Evolutionary conservation across 805 yeast species (phyloP).

Genomic region (Tetrapisispora fleetii): DNA sequence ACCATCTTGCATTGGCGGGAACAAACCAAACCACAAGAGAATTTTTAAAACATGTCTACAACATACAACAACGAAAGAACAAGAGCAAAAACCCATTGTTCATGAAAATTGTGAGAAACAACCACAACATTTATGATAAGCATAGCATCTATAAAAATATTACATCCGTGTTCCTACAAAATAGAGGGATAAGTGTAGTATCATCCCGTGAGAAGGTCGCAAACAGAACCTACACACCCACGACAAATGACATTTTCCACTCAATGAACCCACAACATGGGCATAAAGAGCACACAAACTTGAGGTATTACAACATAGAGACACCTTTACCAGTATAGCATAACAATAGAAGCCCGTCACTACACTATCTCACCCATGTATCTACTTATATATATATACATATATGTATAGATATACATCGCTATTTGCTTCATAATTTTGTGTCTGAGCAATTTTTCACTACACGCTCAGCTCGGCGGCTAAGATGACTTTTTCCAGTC

Average conservation of each 20-base stretch:
- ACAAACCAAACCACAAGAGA: slow-evolving; percentile 67
- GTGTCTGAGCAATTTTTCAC: too few species aligned
- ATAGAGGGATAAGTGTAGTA: slow-evolving; percentile 32
- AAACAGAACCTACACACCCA: slow-evolving; percentile 2
- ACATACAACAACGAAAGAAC: not conserved
- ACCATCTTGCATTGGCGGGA: slow-evolving; percentile 46
- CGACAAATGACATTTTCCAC: not conserved
- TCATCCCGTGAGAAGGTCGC: slow-evolving; percentile 21
- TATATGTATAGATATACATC: too few species aligned
- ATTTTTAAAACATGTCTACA: slow-evolving; percentile 34
- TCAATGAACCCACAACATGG: not conserved
- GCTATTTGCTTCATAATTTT: too few species aligned
- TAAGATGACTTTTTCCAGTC: too few species aligned
- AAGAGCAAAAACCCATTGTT: slow-evolving; percentile 24
- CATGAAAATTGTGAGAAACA: slow-evolving; percentile 13
- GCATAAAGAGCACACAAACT: not conserved
- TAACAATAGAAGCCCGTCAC: too few species aligned
- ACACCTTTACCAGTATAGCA: not conserved
- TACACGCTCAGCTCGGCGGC: too few species aligned
- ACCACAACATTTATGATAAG: slow-evolving; percentile 32
- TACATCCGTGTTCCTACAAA: slow-evolving; percentile 27
- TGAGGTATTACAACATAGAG: not conserved
- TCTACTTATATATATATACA: not conserved
- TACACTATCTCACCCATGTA: too few species aligned
- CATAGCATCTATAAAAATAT: slow-evolving; percentile 27